Percentiles rank a stretch among this genome's conserved stretches.
Conservation (phyloP, 345 rosid species). For the Aethionema arabicum region DNA sequence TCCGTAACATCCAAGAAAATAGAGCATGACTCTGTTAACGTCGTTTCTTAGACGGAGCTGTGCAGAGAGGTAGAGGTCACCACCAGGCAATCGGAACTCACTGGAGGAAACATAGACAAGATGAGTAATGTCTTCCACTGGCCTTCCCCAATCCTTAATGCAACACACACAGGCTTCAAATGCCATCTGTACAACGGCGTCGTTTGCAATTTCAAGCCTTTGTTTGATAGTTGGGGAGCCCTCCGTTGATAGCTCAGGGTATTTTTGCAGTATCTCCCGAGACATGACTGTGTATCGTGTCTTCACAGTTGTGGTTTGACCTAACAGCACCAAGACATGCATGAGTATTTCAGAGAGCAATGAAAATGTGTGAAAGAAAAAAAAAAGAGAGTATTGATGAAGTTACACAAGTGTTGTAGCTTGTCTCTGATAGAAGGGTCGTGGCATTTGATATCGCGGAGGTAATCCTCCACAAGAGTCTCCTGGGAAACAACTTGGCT, state of each 20-base stretch:
- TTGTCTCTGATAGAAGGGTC: conserved; percentile 72
- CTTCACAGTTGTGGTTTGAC: conserved; percentile 86
- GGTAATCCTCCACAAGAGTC: conserved; percentile 77
- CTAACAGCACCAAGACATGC: conserved; percentile 37
- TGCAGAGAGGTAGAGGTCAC: conserved; percentile 73
- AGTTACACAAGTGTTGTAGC: conserved; percentile 75
- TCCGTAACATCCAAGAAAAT: conserved; percentile 86
- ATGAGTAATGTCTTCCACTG: conserved; percentile 73
- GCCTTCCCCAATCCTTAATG: conserved; percentile 83
- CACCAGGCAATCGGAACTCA: conserved; percentile 87
- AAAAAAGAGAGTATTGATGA: background rate
- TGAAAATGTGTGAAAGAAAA: background rate
- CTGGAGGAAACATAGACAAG: conserved; percentile 90
- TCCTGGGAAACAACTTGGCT: conserved; percentile 76
- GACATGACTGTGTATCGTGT: conserved; percentile 94
- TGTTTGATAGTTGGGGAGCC: conserved; percentile 82
- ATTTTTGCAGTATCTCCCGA: conserved; percentile 69
- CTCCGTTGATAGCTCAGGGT: conserved; percentile 80
- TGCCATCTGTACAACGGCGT: conserved; percentile 86
- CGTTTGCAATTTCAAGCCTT: conserved; percentile 84
- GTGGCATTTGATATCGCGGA: conserved; percentile 73
- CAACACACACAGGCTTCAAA: conserved; percentile 70
- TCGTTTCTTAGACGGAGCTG: conserved; percentile 69
- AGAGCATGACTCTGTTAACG: conserved; percentile 75
- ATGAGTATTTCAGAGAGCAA: background rate